Conservation (phyloP, 2,329 filamentous ascomycete genomes). For the Ophiostoma angusticollis region DNA sequence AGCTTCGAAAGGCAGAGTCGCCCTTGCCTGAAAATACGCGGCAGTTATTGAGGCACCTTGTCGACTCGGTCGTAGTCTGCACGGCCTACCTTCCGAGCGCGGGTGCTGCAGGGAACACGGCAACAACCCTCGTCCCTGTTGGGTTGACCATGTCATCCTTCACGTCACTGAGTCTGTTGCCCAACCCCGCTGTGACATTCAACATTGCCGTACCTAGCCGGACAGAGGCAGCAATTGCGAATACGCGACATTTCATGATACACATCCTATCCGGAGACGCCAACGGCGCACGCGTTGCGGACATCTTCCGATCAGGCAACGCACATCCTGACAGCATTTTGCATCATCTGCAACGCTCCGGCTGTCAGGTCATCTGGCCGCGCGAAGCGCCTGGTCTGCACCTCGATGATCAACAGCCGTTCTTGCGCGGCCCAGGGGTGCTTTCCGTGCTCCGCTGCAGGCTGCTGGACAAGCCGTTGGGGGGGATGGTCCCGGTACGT, state of each 20-base stretch:
- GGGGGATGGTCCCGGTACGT: conserved; percentile 32
- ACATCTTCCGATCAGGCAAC: conserved; percentile 40
- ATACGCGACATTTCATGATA: conserved; percentile 37
- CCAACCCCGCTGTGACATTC: conserved; percentile 40
- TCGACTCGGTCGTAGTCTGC: conserved; percentile 27
- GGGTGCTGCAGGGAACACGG: conserved; percentile 3
- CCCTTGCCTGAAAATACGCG: conserved; percentile 35
- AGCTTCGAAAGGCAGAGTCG: no score
- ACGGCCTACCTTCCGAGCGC: conserved; percentile 16
- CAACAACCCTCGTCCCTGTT: conserved; percentile 20
- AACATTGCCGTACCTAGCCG: conserved; percentile 44
- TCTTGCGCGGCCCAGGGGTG: conserved; percentile 39
- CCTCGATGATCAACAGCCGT: conserved; percentile 6
- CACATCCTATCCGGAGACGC: conserved; percentile 38
- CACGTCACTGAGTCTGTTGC: conserved; percentile 40
- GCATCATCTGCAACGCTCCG: conserved; percentile 22
- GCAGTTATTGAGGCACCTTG: conserved; percentile 39
- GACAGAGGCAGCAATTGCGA: conserved; percentile 37
- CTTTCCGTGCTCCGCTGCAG: conserved; percentile 27
- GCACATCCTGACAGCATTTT: conserved; percentile 14
- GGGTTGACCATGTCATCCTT: conserved; percentile 50
- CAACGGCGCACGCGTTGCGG: conserved; percentile 35
- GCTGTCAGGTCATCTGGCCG: conserved; percentile 15
- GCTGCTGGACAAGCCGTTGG: conserved; percentile 25
- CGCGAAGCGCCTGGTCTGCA: conserved; percentile 20